Evolutionary conservation across 495 filamentous ascomycete genomes (phyloP), one percentile per base, ranked within the genome.

Genomic region (Penicillium longicatenatum): DNA sequence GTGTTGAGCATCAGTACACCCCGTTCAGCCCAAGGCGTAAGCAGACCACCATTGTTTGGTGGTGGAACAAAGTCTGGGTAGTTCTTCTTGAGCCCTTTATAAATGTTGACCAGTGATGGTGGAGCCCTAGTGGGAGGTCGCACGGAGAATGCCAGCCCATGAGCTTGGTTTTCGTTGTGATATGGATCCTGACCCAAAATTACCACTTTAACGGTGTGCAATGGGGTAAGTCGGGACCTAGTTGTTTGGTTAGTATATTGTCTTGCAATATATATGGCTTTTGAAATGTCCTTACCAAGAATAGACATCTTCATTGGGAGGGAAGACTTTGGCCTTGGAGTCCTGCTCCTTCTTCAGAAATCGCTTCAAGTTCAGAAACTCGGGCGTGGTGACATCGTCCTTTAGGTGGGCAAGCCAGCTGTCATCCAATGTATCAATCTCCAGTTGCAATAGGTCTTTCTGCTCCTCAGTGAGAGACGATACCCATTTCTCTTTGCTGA

Each of bases 131-230:
- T 96, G 0, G 94, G 94, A 0, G 94, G 86, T 0, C 89, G 91
- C 51, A 97, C 92, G 17, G 91, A 96, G 83, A 98, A 98, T 70
- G 86, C 90, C 45, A 98, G 85, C 22, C 94, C 94, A 73, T 97
- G 93, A 33, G 94, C 94, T 82, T 98, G 94, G 76, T 96, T 95
- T 74, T 81, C 63, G 70, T 95, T 94, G 77, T 98, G 94, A 72
- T 98, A 98, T 6, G 94, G 94, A 71, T 98, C 94, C 75, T 98
- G 94, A 58, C 95, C 94, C 43, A 97, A 65, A 70, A 98, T 89
- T 8, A 98, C 91, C 46, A 86, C 86, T 67, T 93, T 94, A 54
- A 98, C 93, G 2, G 76, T 88, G 75, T 87, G 73, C 54, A 98
- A 83, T 24, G 94, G 95, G 1, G 93, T 97, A 71, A 95, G 86